A percentile compares a stretch with the other conserved stretches of the same genome.
phyloP scores from a whole-genome alignment of 495 filamentous ascomycete genomes.

The Aspergillus homomorphus region DNA sequence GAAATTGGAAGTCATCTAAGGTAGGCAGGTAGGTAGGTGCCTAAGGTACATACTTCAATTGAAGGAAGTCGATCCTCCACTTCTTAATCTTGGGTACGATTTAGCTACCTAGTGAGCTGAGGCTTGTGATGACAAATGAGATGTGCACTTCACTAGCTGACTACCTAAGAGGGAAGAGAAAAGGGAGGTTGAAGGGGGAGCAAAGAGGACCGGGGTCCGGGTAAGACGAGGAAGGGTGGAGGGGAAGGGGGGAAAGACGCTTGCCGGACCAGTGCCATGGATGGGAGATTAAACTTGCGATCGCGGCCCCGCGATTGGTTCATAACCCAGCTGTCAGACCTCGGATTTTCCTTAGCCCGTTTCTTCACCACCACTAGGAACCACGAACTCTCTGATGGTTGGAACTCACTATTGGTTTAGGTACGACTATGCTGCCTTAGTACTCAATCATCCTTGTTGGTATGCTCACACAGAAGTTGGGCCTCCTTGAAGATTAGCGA shows the following conservation, averaged over 20 bases:
- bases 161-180: neutral
- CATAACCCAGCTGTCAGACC: neutral
- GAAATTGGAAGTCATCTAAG: constrained; percentile 7
- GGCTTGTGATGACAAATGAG: neutral
- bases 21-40: constrained; percentile 3
- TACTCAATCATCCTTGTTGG: too few relatives aligned
- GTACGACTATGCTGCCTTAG: too few relatives aligned
- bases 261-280: neutral
- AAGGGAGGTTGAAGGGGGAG: neutral
- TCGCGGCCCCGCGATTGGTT: neutral
- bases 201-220: neutral
- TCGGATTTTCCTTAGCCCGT: constrained; percentile 1
- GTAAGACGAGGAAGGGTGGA: neutral
- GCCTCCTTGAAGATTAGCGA: neutral
- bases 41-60: neutral
- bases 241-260: too few relatives aligned
- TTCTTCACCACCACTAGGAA: neutral
- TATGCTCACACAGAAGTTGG: neutral
- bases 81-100: neutral
- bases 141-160: neutral
- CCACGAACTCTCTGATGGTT: neutral
- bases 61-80: constrained; percentile 7
- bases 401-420: neutral
- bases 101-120: neutral
- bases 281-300: constrained; percentile 4